Conservation (phyloP, 2,329 filamentous ascomycete species). For the Cladosporium sphaerospermum region DNA sequence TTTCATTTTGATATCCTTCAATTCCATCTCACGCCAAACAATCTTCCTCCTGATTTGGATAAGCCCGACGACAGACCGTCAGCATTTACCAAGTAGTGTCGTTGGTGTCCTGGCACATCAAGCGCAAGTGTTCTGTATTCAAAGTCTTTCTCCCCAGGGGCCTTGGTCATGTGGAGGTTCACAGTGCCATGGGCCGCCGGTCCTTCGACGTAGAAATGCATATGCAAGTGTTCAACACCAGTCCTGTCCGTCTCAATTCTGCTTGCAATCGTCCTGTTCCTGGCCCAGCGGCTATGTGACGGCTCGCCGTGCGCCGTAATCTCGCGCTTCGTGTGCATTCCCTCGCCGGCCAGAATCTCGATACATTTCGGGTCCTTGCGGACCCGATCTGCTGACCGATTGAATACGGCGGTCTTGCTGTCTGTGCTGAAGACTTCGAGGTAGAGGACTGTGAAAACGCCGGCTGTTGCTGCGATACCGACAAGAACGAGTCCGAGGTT, state of each 20-base stretch:
- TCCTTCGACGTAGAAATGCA: slow-evolving; percentile 84
- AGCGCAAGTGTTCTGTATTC: slow-evolving; percentile 75
- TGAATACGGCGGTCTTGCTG: slow-evolving; percentile 83
- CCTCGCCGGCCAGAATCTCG: slow-evolving; percentile 63
- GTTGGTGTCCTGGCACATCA: slow-evolving; percentile 63
- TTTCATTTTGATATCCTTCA: slow-evolving; percentile 11
- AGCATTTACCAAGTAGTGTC: slow-evolving; percentile 60
- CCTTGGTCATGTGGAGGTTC: slow-evolving; percentile 69
- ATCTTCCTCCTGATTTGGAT: slow-evolving; percentile 33
- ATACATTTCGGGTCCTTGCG: slow-evolving; percentile 65
- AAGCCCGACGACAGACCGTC: slow-evolving; percentile 43
- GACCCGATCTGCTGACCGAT: slow-evolving; percentile 74
- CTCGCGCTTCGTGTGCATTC: slow-evolving; percentile 50
- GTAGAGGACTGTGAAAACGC: slow-evolving; percentile 73
- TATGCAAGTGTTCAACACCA: slow-evolving; percentile 72
- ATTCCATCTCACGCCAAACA: slow-evolving; percentile 59
- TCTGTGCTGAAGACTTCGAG: slow-evolving; percentile 75
- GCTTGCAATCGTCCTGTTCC: slow-evolving; percentile 50
- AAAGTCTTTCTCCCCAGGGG: slow-evolving; percentile 58
- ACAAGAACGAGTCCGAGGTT: slow-evolving; percentile 74
- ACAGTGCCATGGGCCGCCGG: slow-evolving; percentile 67
- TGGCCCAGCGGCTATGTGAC: slow-evolving; percentile 74
- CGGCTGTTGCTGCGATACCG: slow-evolving; percentile 69
- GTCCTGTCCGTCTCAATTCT: slow-evolving; percentile 59
- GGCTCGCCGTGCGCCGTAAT: slow-evolving; percentile 78